phyloP scores from a whole-genome alignment of 495 filamentous ascomycete species.

The Amorphotheca resinae region DNA sequence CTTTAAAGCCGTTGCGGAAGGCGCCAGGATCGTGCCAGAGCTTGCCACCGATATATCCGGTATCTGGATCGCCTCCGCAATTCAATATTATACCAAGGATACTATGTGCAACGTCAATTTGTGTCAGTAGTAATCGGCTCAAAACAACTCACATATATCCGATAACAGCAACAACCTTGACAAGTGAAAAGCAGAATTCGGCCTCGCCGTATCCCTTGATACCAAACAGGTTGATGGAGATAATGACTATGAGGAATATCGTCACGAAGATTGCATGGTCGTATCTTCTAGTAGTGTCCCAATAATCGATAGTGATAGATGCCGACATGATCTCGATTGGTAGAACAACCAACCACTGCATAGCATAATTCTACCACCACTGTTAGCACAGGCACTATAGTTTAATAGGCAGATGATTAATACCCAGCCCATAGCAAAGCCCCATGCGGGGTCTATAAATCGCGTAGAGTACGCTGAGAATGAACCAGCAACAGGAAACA shows the following conservation, averaged over 20 bases:
- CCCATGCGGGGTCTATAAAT: conserved; percentile 91
- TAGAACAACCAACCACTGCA: conserved; percentile 86
- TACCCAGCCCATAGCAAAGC: conserved; percentile 95
- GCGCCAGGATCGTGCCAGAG: conserved; percentile 82
- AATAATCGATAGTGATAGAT: conserved; percentile 78
- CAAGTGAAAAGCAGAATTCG: conserved; percentile 73
- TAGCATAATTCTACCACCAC: conserved; percentile 49
- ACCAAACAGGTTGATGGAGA: conserved; percentile 74
- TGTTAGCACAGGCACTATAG: conserved; percentile 4
- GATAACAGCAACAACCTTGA: conserved; percentile 80
- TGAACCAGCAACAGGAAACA: conserved; percentile 80
- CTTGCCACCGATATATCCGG: conserved; percentile 70
- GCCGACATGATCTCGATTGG: conserved; percentile 88
- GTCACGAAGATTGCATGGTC: conserved; percentile 75
- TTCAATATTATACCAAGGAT: conserved; percentile 72
- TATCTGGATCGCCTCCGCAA: conserved; percentile 55
- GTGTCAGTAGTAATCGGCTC: neutral
- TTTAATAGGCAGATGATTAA: conserved; percentile 34
- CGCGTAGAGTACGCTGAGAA: conserved; percentile 88
- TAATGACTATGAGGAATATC: conserved; percentile 62
- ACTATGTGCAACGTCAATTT: neutral
- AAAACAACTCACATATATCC: conserved; percentile 62
- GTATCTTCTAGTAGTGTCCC: conserved; percentile 43
- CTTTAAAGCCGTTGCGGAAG: conserved; percentile 88
- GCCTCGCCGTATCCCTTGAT: conserved; percentile 85